These are phyloP conservation scores for Coemansia sp. DNA, from an alignment of 192 early-diverging fungal species.

Conservation along the genomic window DNA sequence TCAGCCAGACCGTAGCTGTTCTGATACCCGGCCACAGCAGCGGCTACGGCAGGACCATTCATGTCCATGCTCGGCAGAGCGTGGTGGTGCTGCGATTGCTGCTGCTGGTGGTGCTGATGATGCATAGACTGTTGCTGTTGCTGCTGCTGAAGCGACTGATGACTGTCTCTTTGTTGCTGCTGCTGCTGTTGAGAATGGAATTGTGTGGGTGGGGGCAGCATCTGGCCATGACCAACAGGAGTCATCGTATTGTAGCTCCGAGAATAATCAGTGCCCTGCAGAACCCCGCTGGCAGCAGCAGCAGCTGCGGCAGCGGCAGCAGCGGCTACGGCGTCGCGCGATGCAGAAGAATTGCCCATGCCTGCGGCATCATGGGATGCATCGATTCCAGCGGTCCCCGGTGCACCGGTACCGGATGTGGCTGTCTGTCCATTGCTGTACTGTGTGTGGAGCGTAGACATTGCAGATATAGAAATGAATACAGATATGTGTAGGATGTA, in stretches of 20 bases:
- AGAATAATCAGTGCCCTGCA: conserved; percentile 38
- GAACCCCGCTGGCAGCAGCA: conserved; percentile 22
- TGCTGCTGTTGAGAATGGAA: conserved; percentile 32
- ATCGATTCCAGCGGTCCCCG: conserved; percentile 28
- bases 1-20: conserved; percentile 53
- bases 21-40: conserved; percentile 41
- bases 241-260: conserved; percentile 47
- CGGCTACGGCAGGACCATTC: conserved; percentile 38
- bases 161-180: conserved; percentile 4
- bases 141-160: conserved; percentile 19
- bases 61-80: conserved; percentile 51
- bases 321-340: conserved; percentile 42
- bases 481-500: too few relatives aligned
- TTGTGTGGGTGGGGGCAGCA: conserved; percentile 45
- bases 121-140: conserved; percentile 10
- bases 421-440: conserved; percentile 44
- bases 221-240: conserved; percentile 35
- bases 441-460: conserved; percentile 53
- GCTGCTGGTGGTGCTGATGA: conserved; percentile 24
- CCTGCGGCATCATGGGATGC: conserved; percentile 19
- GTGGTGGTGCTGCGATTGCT: conserved; percentile 37
- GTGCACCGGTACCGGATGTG: conserved; percentile 18
- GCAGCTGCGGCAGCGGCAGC: conserved; percentile 31
- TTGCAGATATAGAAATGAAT: conserved; percentile 1
- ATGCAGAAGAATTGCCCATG: conserved; percentile 28